Percentiles rank a stretch among this genome's conserved stretches.
These are phyloP conservation scores for Nematocida sp. DNA, from an alignment of 371 early-diverging fungal species.

Conservation along the genomic window DNA sequence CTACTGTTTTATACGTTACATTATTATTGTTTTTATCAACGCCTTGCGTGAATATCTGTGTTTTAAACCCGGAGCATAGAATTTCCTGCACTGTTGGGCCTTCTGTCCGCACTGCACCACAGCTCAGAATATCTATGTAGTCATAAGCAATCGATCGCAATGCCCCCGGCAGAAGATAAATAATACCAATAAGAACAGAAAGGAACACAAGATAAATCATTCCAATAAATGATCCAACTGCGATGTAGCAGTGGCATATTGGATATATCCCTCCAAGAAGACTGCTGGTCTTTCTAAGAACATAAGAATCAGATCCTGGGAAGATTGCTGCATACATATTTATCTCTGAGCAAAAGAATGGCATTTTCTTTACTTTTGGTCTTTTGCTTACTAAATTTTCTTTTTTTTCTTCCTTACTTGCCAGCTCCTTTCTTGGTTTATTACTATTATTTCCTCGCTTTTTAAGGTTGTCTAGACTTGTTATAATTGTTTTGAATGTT, in stretches of 20 bases:
- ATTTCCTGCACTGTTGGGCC: constrained; percentile 60
- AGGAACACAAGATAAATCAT: constrained; percentile 9
- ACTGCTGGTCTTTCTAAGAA: constrained; percentile 63
- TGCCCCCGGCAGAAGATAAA: constrained; percentile 23
- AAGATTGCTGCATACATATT: constrained; percentile 63
- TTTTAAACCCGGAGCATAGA: constrained; percentile 59
- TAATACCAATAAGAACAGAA: constrained; percentile 16
- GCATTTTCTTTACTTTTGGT: constrained; percentile 46
- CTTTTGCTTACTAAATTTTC: neutral
- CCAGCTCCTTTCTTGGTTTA: constrained; percentile 30
- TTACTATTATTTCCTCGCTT: neutral
- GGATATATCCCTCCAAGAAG: constrained; percentile 39
- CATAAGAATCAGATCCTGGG: constrained; percentile 67
- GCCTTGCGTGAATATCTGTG: constrained; percentile 59
- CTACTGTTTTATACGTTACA: constrained; percentile 44
- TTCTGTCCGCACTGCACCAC: constrained; percentile 59
- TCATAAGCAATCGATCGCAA: neutral
- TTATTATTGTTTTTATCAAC: constrained; percentile 18
- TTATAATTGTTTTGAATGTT: constrained; percentile 54
- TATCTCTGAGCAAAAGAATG: constrained; percentile 40
- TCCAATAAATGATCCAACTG: constrained; percentile 10
- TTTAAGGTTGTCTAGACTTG: constrained; percentile 42
- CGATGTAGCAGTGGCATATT: constrained; percentile 55
- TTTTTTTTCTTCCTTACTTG: neutral
- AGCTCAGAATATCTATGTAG: constrained; percentile 59